These are phyloP conservation scores for Mrakia gelida DNA, from an alignment of 768 basidiomycete genomes.

Conservation along the genomic window DNA sequence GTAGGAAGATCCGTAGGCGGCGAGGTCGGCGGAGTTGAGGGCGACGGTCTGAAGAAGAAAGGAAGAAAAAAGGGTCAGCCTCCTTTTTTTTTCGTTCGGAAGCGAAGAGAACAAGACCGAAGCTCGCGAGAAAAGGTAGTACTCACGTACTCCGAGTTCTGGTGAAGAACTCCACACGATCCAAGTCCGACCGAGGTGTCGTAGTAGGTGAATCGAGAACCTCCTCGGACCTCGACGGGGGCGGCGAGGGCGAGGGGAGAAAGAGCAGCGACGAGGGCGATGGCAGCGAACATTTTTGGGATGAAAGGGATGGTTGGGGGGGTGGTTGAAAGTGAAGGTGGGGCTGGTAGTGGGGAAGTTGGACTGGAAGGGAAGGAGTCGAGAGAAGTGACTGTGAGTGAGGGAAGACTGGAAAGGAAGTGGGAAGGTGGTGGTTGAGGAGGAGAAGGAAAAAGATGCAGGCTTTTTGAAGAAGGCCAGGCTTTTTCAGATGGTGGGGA, in stretches of 20 bases:
- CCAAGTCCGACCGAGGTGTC: slow-evolving; percentile 28
- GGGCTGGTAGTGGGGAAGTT: not conserved
- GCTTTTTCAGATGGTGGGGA: no score
- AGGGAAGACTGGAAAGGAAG: not conserved
- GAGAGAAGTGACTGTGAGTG: not conserved
- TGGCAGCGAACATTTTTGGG: slow-evolving; percentile 20
- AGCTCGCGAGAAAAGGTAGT: not conserved
- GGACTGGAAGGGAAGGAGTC: not conserved
- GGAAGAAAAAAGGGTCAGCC: not conserved
- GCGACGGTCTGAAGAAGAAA: slow-evolving; percentile 24
- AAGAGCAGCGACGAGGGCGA: slow-evolving; percentile 13
- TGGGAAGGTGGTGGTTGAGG: no score
- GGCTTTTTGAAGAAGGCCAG: no score
- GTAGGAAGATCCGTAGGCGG: slow-evolving; percentile 20
- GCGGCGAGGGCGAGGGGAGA: slow-evolving; percentile 17
- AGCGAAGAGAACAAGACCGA: not conserved
- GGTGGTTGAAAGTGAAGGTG: not conserved
- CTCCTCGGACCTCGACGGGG: not conserved
- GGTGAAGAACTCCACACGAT: slow-evolving; percentile 24
- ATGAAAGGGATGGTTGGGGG: not conserved
- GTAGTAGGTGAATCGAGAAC: slow-evolving; percentile 25
- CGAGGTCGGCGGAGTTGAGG: slow-evolving; percentile 20
- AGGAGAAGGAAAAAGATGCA: no score
- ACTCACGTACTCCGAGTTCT: slow-evolving; percentile 28
- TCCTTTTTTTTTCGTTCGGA: not conserved